Evolutionary conservation across 1,284 basidiomycete species (phyloP).

Genomic region (Cutaneotrichosporon sp.): DNA sequence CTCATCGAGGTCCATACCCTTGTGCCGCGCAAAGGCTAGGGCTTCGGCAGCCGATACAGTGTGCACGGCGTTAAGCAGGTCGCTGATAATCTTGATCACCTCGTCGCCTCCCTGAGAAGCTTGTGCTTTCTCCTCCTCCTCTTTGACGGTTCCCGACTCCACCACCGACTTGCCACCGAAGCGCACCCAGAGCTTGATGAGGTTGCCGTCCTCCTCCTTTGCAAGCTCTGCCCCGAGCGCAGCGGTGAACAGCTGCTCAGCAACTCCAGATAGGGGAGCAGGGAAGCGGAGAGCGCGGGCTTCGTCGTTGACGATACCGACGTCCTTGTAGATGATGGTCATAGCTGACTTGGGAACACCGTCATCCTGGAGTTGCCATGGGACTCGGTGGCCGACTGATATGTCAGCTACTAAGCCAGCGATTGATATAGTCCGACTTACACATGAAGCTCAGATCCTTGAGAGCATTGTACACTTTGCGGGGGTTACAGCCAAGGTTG

Average conservation of each 20-base stretch:
- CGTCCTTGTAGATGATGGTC: slow-evolving; percentile 48
- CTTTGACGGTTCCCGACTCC: slow-evolving; percentile 34
- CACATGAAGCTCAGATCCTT: slow-evolving; percentile 53
- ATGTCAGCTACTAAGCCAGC: neutral
- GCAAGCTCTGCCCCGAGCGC: slow-evolving; percentile 39
- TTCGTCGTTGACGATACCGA: slow-evolving; percentile 48
- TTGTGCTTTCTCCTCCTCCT: slow-evolving; percentile 31
- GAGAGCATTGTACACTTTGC: slow-evolving; percentile 38
- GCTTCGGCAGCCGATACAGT: slow-evolving; percentile 51
- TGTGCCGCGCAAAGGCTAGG: slow-evolving; percentile 45
- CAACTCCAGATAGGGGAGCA: slow-evolving; percentile 37
- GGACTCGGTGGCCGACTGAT: slow-evolving; percentile 42
- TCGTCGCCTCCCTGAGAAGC: slow-evolving; percentile 25
- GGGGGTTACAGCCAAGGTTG: slow-evolving; percentile 45
- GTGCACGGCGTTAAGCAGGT: slow-evolving; percentile 48
- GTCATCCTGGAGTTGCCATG: slow-evolving; percentile 40
- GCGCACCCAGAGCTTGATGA: slow-evolving; percentile 43
- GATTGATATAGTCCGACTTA: slow-evolving; percentile 18
- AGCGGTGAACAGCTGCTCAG: slow-evolving; percentile 43
- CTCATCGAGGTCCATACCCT: slow-evolving; percentile 44
- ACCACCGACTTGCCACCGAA: slow-evolving; percentile 36
- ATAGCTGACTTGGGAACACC: slow-evolving; percentile 42
- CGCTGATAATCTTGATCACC: slow-evolving; percentile 41
- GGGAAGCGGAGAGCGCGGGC: slow-evolving; percentile 37
- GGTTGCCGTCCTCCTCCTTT: slow-evolving; percentile 37